phyloP scores from a whole-genome alignment of 176 grass and related monocot species.

The Pharus latifolius region DNA sequence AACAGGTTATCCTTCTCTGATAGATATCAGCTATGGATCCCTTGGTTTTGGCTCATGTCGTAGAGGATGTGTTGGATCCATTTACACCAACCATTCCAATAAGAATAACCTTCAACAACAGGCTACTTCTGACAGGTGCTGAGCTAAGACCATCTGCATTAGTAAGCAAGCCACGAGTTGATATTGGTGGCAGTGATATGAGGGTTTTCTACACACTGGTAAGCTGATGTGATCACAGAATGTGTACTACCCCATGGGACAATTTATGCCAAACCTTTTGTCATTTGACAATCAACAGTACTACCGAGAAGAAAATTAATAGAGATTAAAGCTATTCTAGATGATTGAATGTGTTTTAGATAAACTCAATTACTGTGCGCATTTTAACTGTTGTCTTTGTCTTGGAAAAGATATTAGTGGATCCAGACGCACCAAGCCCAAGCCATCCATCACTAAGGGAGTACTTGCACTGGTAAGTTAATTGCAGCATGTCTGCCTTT shows the following conservation, averaged over 20 bases:
- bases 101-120: conserved; percentile 45
- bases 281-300: background rate
- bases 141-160: conserved; percentile 57
- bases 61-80: conserved; percentile 61
- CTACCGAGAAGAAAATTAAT: background rate
- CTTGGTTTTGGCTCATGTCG: conserved; percentile 35
- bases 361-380: background rate
- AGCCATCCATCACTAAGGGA: conserved; percentile 69
- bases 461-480: conserved; percentile 78
- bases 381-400: conserved; percentile 4
- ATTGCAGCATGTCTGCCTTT: background rate
- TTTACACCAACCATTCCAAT: conserved; percentile 39
- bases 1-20: background rate
- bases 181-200: conserved; percentile 51
- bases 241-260: background rate
- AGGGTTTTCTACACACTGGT: conserved; percentile 70
- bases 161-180: conserved; percentile 36
- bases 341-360: background rate
- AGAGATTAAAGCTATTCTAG: background rate
- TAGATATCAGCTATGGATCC: conserved; percentile 16
- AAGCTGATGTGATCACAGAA: conserved; percentile 9
- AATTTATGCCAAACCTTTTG: background rate
- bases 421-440: conserved; percentile 77
- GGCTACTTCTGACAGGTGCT: conserved; percentile 30
- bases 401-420: conserved; percentile 54